A percentile compares a stretch with the other conserved stretches of the same genome.
These are phyloP conservation scores for Amanita fuliginea DNA, from an alignment of 768 basidiomycete genomes.

Conservation along the genomic window DNA sequence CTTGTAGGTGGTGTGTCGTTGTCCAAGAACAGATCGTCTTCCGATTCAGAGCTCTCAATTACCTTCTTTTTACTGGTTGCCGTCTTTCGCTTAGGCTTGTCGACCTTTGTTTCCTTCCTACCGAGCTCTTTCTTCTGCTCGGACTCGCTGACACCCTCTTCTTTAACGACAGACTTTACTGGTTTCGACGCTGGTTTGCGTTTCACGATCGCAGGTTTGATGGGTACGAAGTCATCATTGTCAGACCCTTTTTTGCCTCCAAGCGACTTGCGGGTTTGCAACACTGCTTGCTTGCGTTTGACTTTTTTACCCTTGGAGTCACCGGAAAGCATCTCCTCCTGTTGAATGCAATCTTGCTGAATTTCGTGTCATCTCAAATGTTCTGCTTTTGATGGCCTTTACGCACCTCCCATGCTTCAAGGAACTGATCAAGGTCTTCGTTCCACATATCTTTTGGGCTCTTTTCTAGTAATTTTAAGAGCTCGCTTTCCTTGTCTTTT, in stretches of 20 bases:
- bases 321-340: constrained; percentile 27
- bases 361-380: constrained; percentile 4
- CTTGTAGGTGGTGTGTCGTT: constrained; percentile 8
- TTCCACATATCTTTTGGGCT: constrained; percentile 85
- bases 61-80: constrained; percentile 8
- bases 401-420: constrained; percentile 77
- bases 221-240: constrained; percentile 37
- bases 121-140: constrained; percentile 14
- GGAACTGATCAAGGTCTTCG: constrained; percentile 73
- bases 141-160: constrained; percentile 10
- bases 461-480: constrained; percentile 65
- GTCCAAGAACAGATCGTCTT: constrained; percentile 9
- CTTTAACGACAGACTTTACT: constrained; percentile 16
- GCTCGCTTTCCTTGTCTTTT: constrained; percentile 71
- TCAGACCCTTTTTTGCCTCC: constrained; percentile 24
- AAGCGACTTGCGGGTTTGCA: constrained; percentile 39
- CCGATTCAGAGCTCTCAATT: constrained; percentile 9
- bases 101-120: constrained; percentile 8
- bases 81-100: constrained; percentile 13
- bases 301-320: constrained; percentile 38
- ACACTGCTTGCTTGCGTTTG: constrained; percentile 34
- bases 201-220: constrained; percentile 30
- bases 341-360: constrained; percentile 33
- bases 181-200: constrained; percentile 25
- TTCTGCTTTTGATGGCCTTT: not conserved